Conservation (phyloP, 768 basidiomycete species). For the Macrolepiota fuliginosa region DNA sequence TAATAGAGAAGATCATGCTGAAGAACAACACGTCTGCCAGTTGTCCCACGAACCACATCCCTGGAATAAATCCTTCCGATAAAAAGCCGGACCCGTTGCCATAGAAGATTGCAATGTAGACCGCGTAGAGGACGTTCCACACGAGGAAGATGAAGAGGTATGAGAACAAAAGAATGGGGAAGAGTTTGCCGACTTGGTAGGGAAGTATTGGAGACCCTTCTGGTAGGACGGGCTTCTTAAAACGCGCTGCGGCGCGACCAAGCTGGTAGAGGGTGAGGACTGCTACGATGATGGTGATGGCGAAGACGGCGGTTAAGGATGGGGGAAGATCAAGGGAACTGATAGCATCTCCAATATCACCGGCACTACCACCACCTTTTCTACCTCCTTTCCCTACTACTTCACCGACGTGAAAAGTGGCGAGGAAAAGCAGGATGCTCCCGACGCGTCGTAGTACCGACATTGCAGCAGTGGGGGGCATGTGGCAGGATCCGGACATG, state of each 20-base stretch:
- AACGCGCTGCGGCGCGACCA: background rate
- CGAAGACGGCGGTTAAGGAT: background rate
- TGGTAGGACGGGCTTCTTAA: background rate
- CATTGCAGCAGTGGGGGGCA: background rate
- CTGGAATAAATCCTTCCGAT: background rate
- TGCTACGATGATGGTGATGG: background rate
- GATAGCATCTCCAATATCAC: background rate
- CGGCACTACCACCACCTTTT: background rate
- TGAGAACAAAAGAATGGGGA: background rate
- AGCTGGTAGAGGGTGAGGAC: background rate
- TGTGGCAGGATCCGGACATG: background rate
- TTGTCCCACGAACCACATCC: background rate
- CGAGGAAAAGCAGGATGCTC: background rate
- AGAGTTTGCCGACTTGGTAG: conserved; percentile 6
- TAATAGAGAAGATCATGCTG: background rate
- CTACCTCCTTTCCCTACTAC: background rate
- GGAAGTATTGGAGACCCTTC: background rate
- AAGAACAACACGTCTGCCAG: background rate
- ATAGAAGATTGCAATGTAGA: background rate
- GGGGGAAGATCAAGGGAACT: conserved; percentile 7
- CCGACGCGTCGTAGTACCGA: background rate
- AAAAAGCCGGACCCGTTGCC: background rate
- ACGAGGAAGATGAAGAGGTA: background rate
- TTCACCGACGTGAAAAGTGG: background rate
- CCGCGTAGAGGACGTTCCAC: conserved; percentile 3